Evolutionary conservation across 1,284 basidiomycete species (phyloP), one percentile per base, ranked within the genome.

Genomic region (Austropuccinia psidii): DNA sequence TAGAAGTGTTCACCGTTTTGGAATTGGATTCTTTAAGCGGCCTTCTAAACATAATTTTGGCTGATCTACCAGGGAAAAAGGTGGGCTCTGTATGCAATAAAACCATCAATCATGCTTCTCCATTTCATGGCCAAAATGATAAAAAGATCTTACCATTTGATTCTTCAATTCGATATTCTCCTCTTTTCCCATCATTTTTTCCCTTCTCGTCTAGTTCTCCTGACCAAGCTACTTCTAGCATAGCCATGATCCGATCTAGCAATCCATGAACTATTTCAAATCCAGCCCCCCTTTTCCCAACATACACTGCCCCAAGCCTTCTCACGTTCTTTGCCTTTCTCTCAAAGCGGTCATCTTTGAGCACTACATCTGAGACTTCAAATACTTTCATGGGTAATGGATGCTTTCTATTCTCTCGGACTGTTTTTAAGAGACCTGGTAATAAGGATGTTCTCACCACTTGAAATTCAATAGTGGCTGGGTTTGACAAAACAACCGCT

Each of bases 211-310:
- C 82, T 74, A 83, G 85, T 54, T 84, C 82, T 75, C 65, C 65
- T 13, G 97, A 89, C 77, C 88, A 86, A 39, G 91, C 89, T 55
- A 98, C 86, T 76, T 93, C 92, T 29, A 99, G 84, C 85, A 94
- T 91, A 80, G 89, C 88, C 95, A 99, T 98, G 66, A 92, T 85
- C 60, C 93, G 85, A 81, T 98, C 94, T 76, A 99, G 83, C 81
- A 98, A 83, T 29, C 95, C 95, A 80, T 98, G 96, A 11, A 96
- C 89, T 76, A 96, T 86, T 83, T 99, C 96, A 81, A 99, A 99
- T 8, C 92, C 92, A 21, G 95, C 96, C 19, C 43, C 35, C 17
- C 89, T 90, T 84, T 91, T 93, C 82, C 96, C 95, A 82, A 92
- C 93, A 88, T 92, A 98, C 37, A 98, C 86, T 0, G 90, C 95